phyloP scores from a whole-genome alignment of 257 asterid genomes.

The Fraxinus pennsylvanica region DNA sequence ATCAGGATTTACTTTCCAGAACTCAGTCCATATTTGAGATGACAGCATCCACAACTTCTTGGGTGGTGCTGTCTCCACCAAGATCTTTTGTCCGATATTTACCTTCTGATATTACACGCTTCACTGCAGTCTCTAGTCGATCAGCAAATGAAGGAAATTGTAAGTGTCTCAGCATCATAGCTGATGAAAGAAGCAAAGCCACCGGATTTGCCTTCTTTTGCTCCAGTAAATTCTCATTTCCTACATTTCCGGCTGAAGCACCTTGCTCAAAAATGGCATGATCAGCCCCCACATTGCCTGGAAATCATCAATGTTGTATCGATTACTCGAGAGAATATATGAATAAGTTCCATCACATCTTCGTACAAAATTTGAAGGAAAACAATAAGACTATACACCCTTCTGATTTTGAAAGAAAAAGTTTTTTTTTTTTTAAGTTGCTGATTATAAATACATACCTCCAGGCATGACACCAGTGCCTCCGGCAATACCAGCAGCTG shows the following conservation, averaged over 20 bases:
- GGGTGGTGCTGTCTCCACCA: constrained; percentile 84
- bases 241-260: constrained; percentile 97
- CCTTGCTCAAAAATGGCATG: constrained; percentile 97
- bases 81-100: constrained; percentile 78
- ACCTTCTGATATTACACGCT: constrained; percentile 70
- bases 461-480: constrained; percentile 99
- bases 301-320: constrained; percentile 22
- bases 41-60: constrained; percentile 88
- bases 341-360: neutral
- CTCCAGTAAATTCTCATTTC: constrained; percentile 61
- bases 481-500: constrained; percentile 99
- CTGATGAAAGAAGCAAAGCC: constrained; percentile 87
- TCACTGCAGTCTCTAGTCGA: constrained; percentile 84
- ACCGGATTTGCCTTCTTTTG: constrained; percentile 88
- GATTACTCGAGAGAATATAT: constrained; percentile 1
- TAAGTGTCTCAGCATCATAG: constrained; percentile 97
- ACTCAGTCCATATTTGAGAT: constrained; percentile 61
- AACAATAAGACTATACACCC: neutral
- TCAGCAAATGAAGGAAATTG: constrained; percentile 97
- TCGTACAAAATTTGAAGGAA: neutral
- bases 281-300: constrained; percentile 95
- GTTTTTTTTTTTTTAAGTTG: neutral
- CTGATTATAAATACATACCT: constrained; percentile 45
- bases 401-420: neutral
- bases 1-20: constrained; percentile 4